Evolutionary conservation across 495 filamentous ascomycete species (phyloP).

Genomic region (Trichocladium antarcticum): DNA sequence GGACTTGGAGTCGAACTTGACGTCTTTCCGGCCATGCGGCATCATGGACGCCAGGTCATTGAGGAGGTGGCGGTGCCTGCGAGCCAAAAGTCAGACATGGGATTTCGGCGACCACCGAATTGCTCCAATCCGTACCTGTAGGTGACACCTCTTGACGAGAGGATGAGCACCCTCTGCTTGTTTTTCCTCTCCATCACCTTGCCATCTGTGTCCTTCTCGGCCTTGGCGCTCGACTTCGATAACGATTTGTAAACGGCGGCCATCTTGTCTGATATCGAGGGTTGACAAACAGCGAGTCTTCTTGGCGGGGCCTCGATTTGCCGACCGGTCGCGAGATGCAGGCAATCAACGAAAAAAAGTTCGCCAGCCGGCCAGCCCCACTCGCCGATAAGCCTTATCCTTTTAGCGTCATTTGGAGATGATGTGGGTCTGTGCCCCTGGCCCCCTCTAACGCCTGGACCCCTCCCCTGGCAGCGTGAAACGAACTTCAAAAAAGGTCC

Average conservation of each 20-base stretch:
- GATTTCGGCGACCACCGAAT: neutral
- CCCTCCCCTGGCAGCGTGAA: conserved; percentile 1
- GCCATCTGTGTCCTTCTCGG: conserved; percentile 18
- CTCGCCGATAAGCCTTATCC: conserved; percentile 22
- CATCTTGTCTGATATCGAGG: conserved; percentile 44
- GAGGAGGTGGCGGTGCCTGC: conserved; percentile 82
- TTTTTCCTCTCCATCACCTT: conserved; percentile 41
- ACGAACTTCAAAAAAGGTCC: neutral
- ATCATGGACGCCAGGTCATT: conserved; percentile 81
- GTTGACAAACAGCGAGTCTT: neutral
- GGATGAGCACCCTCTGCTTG: conserved; percentile 76
- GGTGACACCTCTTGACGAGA: conserved; percentile 82
- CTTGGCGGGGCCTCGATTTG: conserved; percentile 6
- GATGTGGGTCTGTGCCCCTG: neutral
- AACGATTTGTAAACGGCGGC: conserved; percentile 89
- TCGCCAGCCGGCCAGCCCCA: conserved; percentile 11
- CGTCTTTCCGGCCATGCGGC: conserved; percentile 86
- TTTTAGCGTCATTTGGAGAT: neutral
- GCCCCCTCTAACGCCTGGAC: neutral
- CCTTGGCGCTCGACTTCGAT: conserved; percentile 51
- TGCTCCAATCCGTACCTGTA: conserved; percentile 47
- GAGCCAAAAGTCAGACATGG: neutral
- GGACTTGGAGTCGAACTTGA: conserved; percentile 92
- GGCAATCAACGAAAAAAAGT: conserved; percentile 17
- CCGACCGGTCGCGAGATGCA: neutral